Percentiles rank a stretch among this genome's conserved stretches.
Evolutionary conservation across 1,284 basidiomycete genomes (phyloP).

Genomic region (Calocybe gambosa): DNA sequence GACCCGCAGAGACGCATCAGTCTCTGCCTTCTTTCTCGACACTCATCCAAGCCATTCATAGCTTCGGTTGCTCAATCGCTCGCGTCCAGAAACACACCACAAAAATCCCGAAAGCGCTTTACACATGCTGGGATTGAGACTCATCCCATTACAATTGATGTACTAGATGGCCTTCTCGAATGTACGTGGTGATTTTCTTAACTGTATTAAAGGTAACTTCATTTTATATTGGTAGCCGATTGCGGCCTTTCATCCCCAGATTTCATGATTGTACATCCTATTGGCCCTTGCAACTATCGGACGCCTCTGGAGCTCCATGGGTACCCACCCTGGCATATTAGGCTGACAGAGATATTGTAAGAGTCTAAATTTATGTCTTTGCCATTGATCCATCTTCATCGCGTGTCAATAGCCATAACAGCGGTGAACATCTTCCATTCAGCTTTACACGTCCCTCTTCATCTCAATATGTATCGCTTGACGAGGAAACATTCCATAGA

Average conservation of each 20-base stretch:
- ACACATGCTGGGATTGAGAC: constrained; percentile 15
- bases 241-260: constrained; percentile 59
- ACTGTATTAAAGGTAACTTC: background rate
- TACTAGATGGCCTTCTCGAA: constrained; percentile 50
- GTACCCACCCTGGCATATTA: constrained; percentile 75
- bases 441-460: constrained; percentile 7
- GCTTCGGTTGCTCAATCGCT: constrained; percentile 38
- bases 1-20: constrained; percentile 22
- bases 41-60: constrained; percentile 46
- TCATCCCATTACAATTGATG: constrained; percentile 36
- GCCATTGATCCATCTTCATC: background rate
- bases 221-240: constrained; percentile 25
- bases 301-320: constrained; percentile 59
- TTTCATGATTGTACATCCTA: constrained; percentile 64
- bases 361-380: constrained; percentile 19
- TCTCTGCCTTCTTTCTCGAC: constrained; percentile 40
- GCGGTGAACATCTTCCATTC: constrained; percentile 11
- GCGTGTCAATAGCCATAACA: constrained; percentile 19
- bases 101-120: constrained; percentile 8
- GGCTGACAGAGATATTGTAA: constrained; percentile 71
- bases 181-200: constrained; percentile 30
- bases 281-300: constrained; percentile 32
- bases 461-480: constrained; percentile 26
- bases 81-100: constrained; percentile 18
- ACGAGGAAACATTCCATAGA: constrained; percentile 51